Conservation (phyloP, 169 alveolate species). For the Plasmodium cynomolgi region DNA sequence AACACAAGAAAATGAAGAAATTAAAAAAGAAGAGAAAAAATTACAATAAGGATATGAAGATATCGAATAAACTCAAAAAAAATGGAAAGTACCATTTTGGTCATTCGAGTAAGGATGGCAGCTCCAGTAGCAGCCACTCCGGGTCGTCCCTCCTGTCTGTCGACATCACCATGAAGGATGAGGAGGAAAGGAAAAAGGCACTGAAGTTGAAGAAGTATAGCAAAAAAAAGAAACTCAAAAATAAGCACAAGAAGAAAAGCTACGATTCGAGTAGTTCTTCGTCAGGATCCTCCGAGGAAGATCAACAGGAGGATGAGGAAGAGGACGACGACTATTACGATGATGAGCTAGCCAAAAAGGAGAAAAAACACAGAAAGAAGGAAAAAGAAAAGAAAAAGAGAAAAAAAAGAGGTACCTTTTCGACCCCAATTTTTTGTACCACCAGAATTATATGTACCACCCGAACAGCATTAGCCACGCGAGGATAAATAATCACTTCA, state of each 20-base stretch:
- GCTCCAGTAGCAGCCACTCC: constrained; percentile 10
- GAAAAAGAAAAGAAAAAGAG: constrained; percentile 7
- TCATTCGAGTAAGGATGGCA: background rate
- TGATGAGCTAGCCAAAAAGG: constrained; percentile 1
- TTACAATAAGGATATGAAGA: background rate
- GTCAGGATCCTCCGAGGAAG: background rate
- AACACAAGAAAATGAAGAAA: background rate
- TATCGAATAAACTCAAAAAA: constrained; percentile 2
- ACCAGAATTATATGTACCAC: constrained; percentile 18
- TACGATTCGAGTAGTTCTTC: constrained; percentile 35
- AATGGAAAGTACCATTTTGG: background rate
- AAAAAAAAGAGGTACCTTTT: background rate
- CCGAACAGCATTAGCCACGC: background rate
- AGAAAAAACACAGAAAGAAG: constrained; percentile 4
- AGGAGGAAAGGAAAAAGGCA: constrained; percentile 6
- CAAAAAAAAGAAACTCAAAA: constrained; percentile 19
- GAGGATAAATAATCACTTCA: constrained; percentile 3
- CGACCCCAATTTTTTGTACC: constrained; percentile 38
- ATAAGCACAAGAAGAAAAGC: constrained; percentile 26
- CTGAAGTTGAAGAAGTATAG: background rate
- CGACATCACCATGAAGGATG: background rate
- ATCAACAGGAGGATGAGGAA: background rate
- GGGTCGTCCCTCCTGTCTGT: background rate
- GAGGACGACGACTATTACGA: background rate
- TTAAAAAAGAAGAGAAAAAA: constrained; percentile 20